phyloP scores from a whole-genome alignment of 2,329 filamentous ascomycete genomes.

The Emergomyces pasteurianus region DNA sequence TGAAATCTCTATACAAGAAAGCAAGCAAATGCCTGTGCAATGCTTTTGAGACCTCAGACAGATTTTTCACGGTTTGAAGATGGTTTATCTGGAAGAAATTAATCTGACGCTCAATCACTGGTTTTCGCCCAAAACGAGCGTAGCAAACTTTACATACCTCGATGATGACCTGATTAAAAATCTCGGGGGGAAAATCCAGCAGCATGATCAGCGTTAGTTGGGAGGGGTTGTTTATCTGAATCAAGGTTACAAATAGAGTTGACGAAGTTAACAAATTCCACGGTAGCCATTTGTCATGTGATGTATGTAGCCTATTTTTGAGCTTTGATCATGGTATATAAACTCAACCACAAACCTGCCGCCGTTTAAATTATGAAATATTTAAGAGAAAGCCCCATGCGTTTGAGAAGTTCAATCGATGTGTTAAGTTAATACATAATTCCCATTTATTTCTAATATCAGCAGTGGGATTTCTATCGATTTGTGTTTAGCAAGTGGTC shows the following conservation, averaged over 20 bases:
- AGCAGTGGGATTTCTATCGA: neutral
- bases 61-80: neutral
- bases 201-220: neutral
- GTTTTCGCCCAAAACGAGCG: neutral
- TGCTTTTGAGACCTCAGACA: neutral
- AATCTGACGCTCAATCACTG: neutral
- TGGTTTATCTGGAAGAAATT: neutral
- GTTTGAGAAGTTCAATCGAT: neutral
- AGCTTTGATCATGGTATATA: no score
- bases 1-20: neutral
- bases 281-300: neutral
- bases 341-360: no score
- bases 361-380: no score
- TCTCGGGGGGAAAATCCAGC: neutral
- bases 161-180: neutral
- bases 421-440: neutral
- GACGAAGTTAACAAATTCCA: neutral
- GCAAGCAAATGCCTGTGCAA: neutral
- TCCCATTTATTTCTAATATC: neutral
- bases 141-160: neutral
- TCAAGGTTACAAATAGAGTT: neutral
- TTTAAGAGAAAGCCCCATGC: neutral
- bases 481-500: neutral
- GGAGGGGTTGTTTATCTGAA: no score
- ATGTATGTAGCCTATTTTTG: neutral